Percentiles rank a stretch among this genome's conserved stretches.
Evolutionary conservation across 306 rosid species (phyloP).

Genomic region (Citrullus colocynthis): DNA sequence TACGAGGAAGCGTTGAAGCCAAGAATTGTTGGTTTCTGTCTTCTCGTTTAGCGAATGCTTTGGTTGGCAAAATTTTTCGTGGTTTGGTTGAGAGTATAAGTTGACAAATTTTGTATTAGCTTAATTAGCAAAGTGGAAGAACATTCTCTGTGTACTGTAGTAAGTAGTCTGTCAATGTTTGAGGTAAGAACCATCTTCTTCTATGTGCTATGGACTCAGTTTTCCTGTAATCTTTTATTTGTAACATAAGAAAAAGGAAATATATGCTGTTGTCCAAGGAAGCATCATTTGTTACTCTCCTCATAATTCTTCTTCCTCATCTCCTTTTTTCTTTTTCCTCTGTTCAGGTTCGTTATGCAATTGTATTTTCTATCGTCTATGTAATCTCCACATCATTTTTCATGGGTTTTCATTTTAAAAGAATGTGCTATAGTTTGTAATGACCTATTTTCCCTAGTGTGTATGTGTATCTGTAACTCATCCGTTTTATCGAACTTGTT

Average conservation of each 20-base stretch:
- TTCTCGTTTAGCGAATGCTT: not conserved
- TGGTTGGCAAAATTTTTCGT: constrained; percentile 6
- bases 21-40: not conserved
- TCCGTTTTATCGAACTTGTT: no score
- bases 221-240: constrained; percentile 33
- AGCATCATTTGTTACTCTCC: not conserved
- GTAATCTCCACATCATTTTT: not conserved
- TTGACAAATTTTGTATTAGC: constrained; percentile 33
- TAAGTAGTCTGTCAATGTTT: constrained; percentile 10
- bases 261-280: constrained; percentile 1
- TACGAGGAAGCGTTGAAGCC: not conserved
- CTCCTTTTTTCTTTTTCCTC: not conserved
- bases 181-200: not conserved
- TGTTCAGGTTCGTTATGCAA: not conserved
- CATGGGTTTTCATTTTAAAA: not conserved
- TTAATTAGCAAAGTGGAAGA: constrained; percentile 15
- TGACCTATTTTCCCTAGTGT: no score
- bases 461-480: no score
- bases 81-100: constrained; percentile 11
- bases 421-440: not conserved
- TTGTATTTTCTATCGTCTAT: not conserved
- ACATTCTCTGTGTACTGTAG: constrained; percentile 17
- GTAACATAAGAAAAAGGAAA: constrained; percentile 36
- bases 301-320: not conserved
- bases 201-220: not conserved